Evolutionary conservation across 345 rosid genomes (phyloP), one percentile per base, ranked within the genome.

Genomic region (Arabis alpina): DNA sequence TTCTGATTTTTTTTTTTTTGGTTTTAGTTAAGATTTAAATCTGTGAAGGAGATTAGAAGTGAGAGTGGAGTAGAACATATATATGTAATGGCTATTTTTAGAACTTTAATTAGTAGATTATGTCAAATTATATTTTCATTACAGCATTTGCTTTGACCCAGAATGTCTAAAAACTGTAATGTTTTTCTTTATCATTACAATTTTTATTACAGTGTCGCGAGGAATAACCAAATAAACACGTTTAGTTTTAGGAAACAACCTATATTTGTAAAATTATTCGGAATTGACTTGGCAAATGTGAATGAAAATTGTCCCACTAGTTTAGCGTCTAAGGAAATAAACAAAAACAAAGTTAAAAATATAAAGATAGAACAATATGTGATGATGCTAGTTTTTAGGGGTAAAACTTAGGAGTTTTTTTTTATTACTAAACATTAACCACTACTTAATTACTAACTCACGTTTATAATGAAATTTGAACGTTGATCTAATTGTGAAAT

Each of bases 371-470:
- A 16, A 60, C n/a, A 32, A 34, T 30, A 15, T 70, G 80, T 65
- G 76, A 65, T 59, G 73, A 66, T 71, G 73, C 76, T 71, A 59
- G 69, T 65, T 71, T 71, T 44, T 15, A 76, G 80, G 68, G 37
- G 19, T 54, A 16, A 53, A 71, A 15, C 58, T 37, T 25, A 43
- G 50, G 49, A 24, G 36, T 51, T 59, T 74, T 59, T 74, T 55
- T 42, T 65, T 62, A 15, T 15, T 50, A 42, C 42, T 13, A 56
- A 16, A 47, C 36, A 50, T 10, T 36, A 8, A 11, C 41, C 36
- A 27, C 42, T 5, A 16, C 14, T 28, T 36, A 8, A 36, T 36
- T 36, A 36, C 40, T 8, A 36, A 36, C 40, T 36, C 40, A 36
- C 40, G 37, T 7, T 34, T 6, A 34, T 6, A 34, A 34, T 34